Base-by-base conservation (phyloP, 768 basidiomycete species). In the Hemileccinum impolitum region DNA sequence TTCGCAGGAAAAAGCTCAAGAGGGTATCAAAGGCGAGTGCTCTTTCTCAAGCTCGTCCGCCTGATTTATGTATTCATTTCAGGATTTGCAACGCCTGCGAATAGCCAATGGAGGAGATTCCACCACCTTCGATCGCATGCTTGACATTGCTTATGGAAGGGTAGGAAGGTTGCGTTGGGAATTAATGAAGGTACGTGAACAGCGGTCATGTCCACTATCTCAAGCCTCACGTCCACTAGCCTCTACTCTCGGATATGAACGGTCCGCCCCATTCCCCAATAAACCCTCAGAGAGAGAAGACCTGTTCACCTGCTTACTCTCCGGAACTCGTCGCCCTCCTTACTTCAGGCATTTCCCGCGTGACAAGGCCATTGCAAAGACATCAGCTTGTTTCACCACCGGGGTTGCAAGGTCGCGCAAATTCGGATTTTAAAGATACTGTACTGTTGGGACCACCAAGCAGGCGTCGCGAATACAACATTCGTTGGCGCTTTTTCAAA, bases 131-230 rank as follows among this genome's bases (percentile, higher is more conserved):
- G 69, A 71, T 25, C 74, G 76, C 54, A 58, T 90, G 25, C 70
- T 92, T 15, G 78, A 84, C 54, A 57, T 82, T 25, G 89, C 89
- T 23, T 92, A 90, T 65, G 89, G 88, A 26, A 75, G 89, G 50
- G 80, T 79, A 55, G 89, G 89, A 19, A 84, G 77, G 59, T 65
- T 92, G 14, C 80, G 74, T 57, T 77, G 79, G 69, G 85, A 90
- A 57, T 64, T 90, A 37, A 69, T 90, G 65, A 64, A 83, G 71
- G 89, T 88, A 53, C n/a, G n/a, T 39, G 36, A 32, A 35, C 48
- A 44, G 15, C 34, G 23, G 39, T 41, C 8, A 21, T 30, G 1
- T 41, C 43, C 32, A 14, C 13, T 18, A 39, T 21, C n/a, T 45
- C 14, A 46, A 50, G 21, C 46, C 48, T 57, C 42, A 58, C 37